These are phyloP conservation scores for Pseudisothecium myosuroides DNA, from an alignment of 225 moss, liverwort and hornwort species.

Conservation along the genomic window DNA sequence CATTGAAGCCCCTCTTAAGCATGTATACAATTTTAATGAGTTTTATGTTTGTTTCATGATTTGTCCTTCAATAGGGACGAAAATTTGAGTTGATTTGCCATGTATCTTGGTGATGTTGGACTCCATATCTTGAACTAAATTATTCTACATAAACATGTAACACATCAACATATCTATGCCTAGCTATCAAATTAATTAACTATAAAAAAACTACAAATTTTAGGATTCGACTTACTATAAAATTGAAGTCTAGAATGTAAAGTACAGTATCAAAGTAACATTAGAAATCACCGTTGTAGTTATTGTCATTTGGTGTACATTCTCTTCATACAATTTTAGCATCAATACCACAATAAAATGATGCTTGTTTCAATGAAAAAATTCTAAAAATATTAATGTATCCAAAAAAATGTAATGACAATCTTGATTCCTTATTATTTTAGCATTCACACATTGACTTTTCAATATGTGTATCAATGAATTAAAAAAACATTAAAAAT, in stretches of 20 bases:
- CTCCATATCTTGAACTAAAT: too few species aligned
- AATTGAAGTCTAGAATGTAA: neutral
- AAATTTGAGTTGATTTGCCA: too few species aligned
- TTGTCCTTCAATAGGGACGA: neutral
- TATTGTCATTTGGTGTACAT: neutral
- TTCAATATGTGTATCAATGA: neutral
- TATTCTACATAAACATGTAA: too few species aligned
- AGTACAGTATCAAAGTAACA: neutral
- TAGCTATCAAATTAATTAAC: too few species aligned
- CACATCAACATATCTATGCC: too few species aligned
- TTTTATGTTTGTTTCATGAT: too few species aligned
- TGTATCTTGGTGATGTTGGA: too few species aligned
- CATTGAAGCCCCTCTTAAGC: neutral
- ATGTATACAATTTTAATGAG: neutral
- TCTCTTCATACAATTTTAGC: neutral
- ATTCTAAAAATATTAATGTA: neutral
- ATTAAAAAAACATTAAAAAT: neutral
- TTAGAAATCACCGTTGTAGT: neutral
- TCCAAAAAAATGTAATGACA: rapidly evolving
- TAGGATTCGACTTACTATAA: neutral
- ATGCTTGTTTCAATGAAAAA: neutral
- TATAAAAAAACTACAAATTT: too few species aligned
- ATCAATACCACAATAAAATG: neutral
- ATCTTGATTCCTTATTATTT: neutral
- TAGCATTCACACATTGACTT: neutral